Conservation (phyloP, 768 basidiomycete species). For the Boletus tylopilopsis region DNA sequence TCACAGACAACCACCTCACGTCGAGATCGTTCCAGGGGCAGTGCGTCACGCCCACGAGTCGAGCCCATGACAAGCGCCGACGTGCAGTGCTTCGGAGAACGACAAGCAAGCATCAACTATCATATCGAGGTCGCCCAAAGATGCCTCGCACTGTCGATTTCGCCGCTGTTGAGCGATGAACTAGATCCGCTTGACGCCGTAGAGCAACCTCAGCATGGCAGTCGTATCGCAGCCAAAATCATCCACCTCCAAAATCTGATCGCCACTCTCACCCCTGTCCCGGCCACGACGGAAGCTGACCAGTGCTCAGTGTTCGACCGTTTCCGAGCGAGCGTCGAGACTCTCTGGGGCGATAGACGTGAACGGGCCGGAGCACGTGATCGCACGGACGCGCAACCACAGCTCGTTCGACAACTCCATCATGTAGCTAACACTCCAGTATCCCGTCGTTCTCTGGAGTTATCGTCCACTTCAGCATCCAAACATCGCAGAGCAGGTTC, state of each 20-base stretch:
- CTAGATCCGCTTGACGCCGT: background rate
- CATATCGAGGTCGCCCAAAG: slow-evolving; percentile 16
- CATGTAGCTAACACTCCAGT: background rate
- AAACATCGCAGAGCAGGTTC: slow-evolving; percentile 18
- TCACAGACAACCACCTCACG: too few species aligned
- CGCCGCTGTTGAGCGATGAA: slow-evolving; percentile 1
- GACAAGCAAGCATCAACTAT: slow-evolving; percentile 17
- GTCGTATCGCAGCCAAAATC: slow-evolving; percentile 21
- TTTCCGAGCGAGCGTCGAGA: slow-evolving; percentile 17
- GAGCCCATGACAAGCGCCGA: too few species aligned
- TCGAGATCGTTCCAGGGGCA: too few species aligned
- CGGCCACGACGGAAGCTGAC: slow-evolving; percentile 17
- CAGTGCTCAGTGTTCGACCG: slow-evolving; percentile 15
- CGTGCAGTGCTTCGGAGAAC: slow-evolving; percentile 12
- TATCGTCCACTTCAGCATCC: slow-evolving; percentile 2
- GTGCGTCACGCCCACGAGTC: too few species aligned
- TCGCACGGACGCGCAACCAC: slow-evolving; percentile 1
- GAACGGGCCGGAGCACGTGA: slow-evolving; percentile 2
- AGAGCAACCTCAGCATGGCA: slow-evolving; percentile 9
- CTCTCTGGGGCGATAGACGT: slow-evolving; percentile 18
- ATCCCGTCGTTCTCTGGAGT: slow-evolving; percentile 6
- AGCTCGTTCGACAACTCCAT: slow-evolving; percentile 2
- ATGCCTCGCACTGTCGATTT: slow-evolving; percentile 13
- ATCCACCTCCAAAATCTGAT: slow-evolving; percentile 17
- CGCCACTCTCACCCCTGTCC: slow-evolving; percentile 20